phyloP scores from a whole-genome alignment of 2,329 filamentous ascomycete genomes.

The Fusarium marasasianum region DNA sequence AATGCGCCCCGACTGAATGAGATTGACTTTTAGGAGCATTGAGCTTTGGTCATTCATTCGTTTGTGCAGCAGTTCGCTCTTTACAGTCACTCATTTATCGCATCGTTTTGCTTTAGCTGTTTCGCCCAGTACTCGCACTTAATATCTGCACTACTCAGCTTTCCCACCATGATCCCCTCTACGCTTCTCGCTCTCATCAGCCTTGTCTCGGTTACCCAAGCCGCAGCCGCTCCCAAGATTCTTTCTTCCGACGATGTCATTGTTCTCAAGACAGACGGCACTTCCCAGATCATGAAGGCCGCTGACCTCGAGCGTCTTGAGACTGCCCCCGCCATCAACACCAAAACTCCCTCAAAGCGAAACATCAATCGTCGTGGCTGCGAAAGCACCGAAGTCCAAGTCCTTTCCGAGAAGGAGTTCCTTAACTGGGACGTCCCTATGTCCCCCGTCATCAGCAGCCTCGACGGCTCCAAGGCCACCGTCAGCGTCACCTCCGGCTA shows the following conservation, averaged over 20 bases:
- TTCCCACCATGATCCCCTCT: constrained; percentile 22
- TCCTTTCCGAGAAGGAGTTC: constrained; percentile 32
- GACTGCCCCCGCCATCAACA: not conserved
- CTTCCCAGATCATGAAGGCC: constrained; percentile 32
- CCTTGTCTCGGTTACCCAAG: constrained; percentile 25
- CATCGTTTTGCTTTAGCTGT: not conserved
- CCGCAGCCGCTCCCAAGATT: constrained; percentile 6
- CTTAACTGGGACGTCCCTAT: constrained; percentile 38
- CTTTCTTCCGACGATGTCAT: constrained; percentile 33
- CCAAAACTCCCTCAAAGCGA: not conserved
- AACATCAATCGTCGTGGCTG: constrained; percentile 13
- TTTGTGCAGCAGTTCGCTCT: not conserved
- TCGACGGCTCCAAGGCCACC: constrained; percentile 13
- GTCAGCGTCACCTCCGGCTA: constrained; percentile 25
- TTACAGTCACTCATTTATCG: not conserved
- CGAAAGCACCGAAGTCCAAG: constrained; percentile 34
- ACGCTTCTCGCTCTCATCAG: constrained; percentile 24
- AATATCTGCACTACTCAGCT: not conserved
- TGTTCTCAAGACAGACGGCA: constrained; percentile 30
- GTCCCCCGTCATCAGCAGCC: constrained; percentile 36
- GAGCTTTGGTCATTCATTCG: not conserved
- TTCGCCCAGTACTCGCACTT: not conserved
- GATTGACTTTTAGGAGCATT: not conserved
- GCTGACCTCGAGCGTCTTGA: constrained; percentile 30
- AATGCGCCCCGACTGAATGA: not conserved